Percentiles rank a stretch among this genome's conserved stretches.
These are phyloP conservation scores for Fusarium camptoceras DNA, from an alignment of 2,329 filamentous ascomycete genomes.

Conservation along the genomic window DNA sequence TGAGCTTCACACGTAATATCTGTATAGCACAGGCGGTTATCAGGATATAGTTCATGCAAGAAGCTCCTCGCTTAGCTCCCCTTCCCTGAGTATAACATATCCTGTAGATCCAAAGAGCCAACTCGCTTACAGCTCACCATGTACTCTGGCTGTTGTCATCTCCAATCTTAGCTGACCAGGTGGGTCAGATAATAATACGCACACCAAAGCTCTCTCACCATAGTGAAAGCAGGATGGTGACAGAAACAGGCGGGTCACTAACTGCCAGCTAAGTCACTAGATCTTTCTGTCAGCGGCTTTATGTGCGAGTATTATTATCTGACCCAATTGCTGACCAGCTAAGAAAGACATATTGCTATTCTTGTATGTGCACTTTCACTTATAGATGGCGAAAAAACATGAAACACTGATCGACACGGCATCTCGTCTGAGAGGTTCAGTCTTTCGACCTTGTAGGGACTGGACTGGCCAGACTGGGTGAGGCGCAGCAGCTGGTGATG, in stretches of 20 bases:
- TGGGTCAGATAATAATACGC: not conserved
- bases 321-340: no score
- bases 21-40: not conserved
- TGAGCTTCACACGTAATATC: not conserved
- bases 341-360: constrained; percentile 20
- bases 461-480: constrained; percentile 27
- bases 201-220: no score
- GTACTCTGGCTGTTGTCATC: not conserved
- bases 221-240: no score
- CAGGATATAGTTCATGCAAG: constrained; percentile 5
- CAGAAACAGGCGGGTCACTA: no score
- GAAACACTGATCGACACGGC: constrained; percentile 40
- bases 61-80: constrained; percentile 7
- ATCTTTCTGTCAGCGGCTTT: no score
- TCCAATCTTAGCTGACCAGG: not conserved
- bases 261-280: no score
- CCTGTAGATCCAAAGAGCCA: constrained; percentile 5
- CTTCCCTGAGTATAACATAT: not conserved
- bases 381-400: constrained; percentile 31
- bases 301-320: no score
- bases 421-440: constrained; percentile 27
- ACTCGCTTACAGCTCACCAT: constrained; percentile 11
- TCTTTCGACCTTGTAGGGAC: constrained; percentile 14
- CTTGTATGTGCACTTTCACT: constrained; percentile 10
- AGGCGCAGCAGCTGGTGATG: constrained; percentile 18